These are phyloP conservation scores for Parastagonospora avenae DNA, from an alignment of 2,329 filamentous ascomycete species.

Conservation along the genomic window DNA sequence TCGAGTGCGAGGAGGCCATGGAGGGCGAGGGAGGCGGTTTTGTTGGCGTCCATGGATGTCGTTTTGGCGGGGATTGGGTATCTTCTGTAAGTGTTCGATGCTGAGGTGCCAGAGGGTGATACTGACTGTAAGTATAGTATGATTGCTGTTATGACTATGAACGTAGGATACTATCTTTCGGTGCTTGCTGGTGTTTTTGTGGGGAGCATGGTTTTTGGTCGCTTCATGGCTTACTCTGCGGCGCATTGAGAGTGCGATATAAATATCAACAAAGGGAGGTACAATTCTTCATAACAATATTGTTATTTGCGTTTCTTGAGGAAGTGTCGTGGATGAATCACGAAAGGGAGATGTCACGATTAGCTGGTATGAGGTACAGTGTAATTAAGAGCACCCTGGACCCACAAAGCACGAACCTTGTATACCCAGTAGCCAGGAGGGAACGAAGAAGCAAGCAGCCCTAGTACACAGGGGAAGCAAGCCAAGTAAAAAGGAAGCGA, in stretches of 20 bases:
- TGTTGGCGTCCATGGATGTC: constrained; percentile 71
- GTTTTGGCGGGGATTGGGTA: constrained; percentile 78
- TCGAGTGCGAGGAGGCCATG: constrained; percentile 65
- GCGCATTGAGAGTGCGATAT: background rate
- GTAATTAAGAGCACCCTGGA: too few relatives aligned
- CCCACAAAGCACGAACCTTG: too few relatives aligned
- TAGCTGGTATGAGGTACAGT: too few relatives aligned
- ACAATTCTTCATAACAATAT: too few relatives aligned
- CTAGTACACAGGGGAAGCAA: too few relatives aligned
- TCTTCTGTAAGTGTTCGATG: constrained; percentile 70
- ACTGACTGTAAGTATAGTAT: constrained; percentile 61
- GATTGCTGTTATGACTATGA: constrained; percentile 88
- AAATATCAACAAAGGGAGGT: too few relatives aligned
- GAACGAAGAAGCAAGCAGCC: too few relatives aligned
- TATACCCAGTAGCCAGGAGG: too few relatives aligned
- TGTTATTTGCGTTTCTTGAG: too few relatives aligned
- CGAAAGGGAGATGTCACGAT: too few relatives aligned
- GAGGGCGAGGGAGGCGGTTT: constrained; percentile 76
- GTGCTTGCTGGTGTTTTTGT: constrained; percentile 76
- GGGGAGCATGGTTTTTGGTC: constrained; percentile 77
- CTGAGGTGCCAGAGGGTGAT: background rate
- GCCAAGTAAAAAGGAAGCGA: too few relatives aligned
- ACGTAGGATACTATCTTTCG: constrained; percentile 80
- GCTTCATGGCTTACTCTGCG: constrained; percentile 54
- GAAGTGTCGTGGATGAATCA: too few relatives aligned